Conservation (phyloP, 2,329 filamentous ascomycete species). For the Diplodia corticola region DNA sequence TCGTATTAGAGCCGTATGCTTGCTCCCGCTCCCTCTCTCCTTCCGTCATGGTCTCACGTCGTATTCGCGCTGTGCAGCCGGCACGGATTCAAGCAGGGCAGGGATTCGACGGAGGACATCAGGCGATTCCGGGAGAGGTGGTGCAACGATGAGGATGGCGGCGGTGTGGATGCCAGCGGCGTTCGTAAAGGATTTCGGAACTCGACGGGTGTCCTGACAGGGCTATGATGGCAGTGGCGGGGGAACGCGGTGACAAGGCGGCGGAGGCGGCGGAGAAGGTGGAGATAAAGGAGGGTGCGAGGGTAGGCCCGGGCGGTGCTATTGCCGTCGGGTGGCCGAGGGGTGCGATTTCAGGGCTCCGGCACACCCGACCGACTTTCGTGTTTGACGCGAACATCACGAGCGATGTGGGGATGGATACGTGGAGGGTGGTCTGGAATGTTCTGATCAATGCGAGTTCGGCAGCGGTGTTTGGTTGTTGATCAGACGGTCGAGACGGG, state of each 20-base stretch:
- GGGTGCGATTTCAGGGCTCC: constrained; percentile 37
- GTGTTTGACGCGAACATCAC: constrained; percentile 51
- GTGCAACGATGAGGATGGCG: too few species aligned
- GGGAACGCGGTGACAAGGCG: constrained; percentile 24
- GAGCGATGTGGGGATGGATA: constrained; percentile 45
- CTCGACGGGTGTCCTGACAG: too few species aligned
- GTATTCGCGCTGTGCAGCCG: too few species aligned
- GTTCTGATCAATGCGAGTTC: constrained; percentile 40
- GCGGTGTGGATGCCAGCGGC: too few species aligned
- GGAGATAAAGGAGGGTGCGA: neutral
- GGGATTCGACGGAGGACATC: too few species aligned
- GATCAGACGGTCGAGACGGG: neutral
- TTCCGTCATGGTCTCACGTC: too few species aligned
- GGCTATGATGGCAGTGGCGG: neutral
- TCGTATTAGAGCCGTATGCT: too few species aligned
- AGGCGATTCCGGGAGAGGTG: too few species aligned
- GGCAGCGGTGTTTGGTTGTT: neutral
- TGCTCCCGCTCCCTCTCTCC: too few species aligned
- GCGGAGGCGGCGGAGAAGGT: constrained; percentile 25
- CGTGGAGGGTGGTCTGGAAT: constrained; percentile 47
- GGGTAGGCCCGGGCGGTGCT: neutral
- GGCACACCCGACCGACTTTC: constrained; percentile 42
- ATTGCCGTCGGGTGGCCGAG: constrained; percentile 39
- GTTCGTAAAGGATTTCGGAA: too few species aligned
- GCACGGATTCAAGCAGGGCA: too few species aligned